Evolutionary conservation across 768 basidiomycete species (phyloP), one percentile per base, ranked within the genome.

Genomic region (Xerocomus potaroensis): DNA sequence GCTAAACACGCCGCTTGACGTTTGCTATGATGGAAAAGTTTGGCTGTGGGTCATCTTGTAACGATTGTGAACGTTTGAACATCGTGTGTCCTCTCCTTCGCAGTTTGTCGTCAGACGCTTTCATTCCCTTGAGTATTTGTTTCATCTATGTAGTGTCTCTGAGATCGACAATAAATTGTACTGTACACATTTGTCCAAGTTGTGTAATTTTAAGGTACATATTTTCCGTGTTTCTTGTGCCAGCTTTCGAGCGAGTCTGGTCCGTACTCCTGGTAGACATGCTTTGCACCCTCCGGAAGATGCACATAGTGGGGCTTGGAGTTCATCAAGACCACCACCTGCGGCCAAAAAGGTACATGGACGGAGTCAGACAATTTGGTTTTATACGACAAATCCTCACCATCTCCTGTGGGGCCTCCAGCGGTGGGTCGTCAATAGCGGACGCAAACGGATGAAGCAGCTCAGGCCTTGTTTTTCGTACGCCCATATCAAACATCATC

Each of bases 391-490:
- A n/a, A 27, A 27, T 6, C 26, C 32, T 47, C 41, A 81, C 82
- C 73, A 83, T 61, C 12, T 69, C 70, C 11, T 74, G 66, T 2
- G 82, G 79, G 0, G 56, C 49, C 29, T 74, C 72, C 12, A 84
- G 71, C n/a, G 75, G 70, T 3, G 81, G 81, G 4, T 71, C 72
- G 45, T 84, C 83, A 41, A 84, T 82, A 0, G 74, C 81, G 23
- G 80, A 80, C 8, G 83, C 83, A 50, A 84, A 85, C 3, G 83
- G 83, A 45, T 84, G 83, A 27, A 85, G 67, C 0, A 78, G 56
- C 22, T 83, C 78, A 0, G 82, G 81, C 82, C 82, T 84, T 35
- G 2, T 21, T n/a, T 4, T 3, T 8, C 18, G 24, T 37, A 16
- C 29, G n/a, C 21, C 11, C 21, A 19, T 18, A 18, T 11, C 19